These are phyloP conservation scores for Aspergillus calidoustus DNA, from an alignment of 2,329 filamentous ascomycete species.

Conservation along the genomic window DNA sequence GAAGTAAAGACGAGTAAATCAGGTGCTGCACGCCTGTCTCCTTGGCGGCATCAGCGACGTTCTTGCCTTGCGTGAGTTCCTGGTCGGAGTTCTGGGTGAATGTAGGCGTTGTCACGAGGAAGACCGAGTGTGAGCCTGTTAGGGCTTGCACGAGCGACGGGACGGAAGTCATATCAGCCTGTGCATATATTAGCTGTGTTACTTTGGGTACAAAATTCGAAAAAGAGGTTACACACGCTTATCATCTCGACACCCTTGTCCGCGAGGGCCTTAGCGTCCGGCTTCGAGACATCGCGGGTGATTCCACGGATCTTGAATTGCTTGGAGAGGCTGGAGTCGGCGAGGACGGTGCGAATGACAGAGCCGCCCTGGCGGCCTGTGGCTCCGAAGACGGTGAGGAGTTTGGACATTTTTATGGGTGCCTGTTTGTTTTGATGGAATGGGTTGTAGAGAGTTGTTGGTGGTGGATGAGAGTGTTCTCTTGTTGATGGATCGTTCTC, in stretches of 20 bases:
- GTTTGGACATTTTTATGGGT: background rate
- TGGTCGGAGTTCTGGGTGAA: constrained; percentile 15
- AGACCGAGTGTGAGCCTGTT: constrained; percentile 53
- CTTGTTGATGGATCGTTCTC: background rate
- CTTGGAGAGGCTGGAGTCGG: constrained; percentile 3
- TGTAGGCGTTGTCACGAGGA: constrained; percentile 53
- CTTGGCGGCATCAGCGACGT: constrained; percentile 45
- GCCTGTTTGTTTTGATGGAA: background rate
- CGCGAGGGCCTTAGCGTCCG: constrained; percentile 6
- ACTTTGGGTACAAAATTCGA: background rate
- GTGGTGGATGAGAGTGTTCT: background rate
- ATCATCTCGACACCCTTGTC: background rate
- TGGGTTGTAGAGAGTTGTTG: background rate
- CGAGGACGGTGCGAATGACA: constrained; percentile 4
- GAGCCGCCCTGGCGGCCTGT: constrained; percentile 9
- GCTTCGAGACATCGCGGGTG: constrained; percentile 13
- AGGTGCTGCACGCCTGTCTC: constrained; percentile 42
- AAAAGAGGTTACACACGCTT: background rate
- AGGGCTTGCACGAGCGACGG: constrained; percentile 49
- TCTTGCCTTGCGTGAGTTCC: constrained; percentile 42
- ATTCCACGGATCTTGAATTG: constrained; percentile 16
- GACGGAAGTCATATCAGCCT: constrained; percentile 47
- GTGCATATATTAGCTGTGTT: background rate
- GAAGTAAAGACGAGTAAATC: constrained; percentile 46
- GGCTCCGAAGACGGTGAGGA: constrained; percentile 13